Evolutionary conservation across 208 protist species (phyloP).

Genomic region (Trypanosoma melophagium): DNA sequence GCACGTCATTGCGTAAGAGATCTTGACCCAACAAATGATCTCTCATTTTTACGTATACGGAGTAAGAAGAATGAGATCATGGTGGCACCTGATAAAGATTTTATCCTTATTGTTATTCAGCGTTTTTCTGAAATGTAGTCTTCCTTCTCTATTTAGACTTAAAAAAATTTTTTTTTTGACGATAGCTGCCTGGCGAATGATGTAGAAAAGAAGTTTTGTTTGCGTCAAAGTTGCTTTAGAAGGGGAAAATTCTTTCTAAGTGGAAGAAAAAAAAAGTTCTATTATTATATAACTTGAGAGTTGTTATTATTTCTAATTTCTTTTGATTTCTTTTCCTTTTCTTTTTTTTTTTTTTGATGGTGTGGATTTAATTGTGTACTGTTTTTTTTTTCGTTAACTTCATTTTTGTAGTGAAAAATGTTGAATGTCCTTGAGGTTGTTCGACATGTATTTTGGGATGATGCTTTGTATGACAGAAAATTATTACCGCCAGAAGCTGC

Average conservation of each 20-base stretch:
- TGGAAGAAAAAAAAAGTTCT: constrained; percentile 8
- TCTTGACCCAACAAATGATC: constrained; percentile 95
- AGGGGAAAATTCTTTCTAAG: not conserved
- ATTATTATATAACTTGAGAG: no score
- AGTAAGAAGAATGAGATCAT: constrained; percentile 97
- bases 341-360: not conserved
- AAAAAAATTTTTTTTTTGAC: constrained; percentile 8
- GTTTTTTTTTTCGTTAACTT: constrained; percentile 1
- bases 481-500: constrained; percentile 65
- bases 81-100: constrained; percentile 93
- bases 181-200: not conserved
- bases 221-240: not conserved
- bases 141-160: not conserved
- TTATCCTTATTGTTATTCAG: constrained; percentile 92
- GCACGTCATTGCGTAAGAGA: constrained; percentile 93
- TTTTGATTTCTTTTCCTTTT: not conserved
- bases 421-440: constrained; percentile 67
- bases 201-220: constrained; percentile 11
- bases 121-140: constrained; percentile 54
- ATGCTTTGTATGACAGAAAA: constrained; percentile 53
- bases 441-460: constrained; percentile 83
- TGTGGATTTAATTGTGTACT: not conserved
- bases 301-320: not conserved
- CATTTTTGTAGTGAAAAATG: constrained; percentile 36
- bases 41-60: constrained; percentile 94